Percentiles rank a stretch among this genome's conserved stretches.
phyloP scores from a whole-genome alignment of 164 flowering plant species.

The Litsea cubeba region DNA sequence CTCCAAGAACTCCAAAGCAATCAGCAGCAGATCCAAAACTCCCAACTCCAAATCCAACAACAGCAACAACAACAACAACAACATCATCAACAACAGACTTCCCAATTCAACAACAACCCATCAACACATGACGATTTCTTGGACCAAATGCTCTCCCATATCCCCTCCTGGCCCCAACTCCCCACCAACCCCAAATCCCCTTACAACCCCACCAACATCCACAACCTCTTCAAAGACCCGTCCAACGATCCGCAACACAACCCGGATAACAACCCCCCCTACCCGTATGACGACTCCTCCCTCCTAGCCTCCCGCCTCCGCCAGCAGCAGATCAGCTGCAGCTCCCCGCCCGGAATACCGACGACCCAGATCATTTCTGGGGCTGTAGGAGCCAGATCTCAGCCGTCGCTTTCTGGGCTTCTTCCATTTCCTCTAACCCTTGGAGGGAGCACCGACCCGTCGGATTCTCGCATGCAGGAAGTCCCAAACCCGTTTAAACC shows the following conservation, averaged over 20 bases:
- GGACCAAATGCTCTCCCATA: constrained; percentile 76
- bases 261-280: constrained; percentile 8
- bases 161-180: constrained; percentile 39
- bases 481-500: not conserved
- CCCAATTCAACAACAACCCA: constrained; percentile 25
- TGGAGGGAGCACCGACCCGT: constrained; percentile 16
- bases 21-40: constrained; percentile 22
- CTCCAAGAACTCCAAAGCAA: constrained; percentile 3
- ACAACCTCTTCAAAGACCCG: constrained; percentile 17
- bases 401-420: constrained; percentile 23
- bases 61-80: constrained; percentile 24
- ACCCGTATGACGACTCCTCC: constrained; percentile 40
- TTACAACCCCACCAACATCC: constrained; percentile 27
- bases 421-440: constrained; percentile 31
- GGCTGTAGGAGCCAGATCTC: constrained; percentile 21
- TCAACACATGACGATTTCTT: constrained; percentile 61
- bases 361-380: constrained; percentile 42
- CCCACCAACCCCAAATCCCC: constrained; percentile 18
- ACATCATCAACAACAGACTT: constrained; percentile 3
- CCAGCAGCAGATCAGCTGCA: constrained; percentile 45
- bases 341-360: not conserved
- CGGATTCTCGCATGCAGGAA: not conserved
- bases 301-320: constrained; percentile 57
- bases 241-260: not conserved
- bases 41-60: constrained; percentile 29